Percentiles rank a stretch among this genome's conserved stretches.
Conservation (phyloP, 2,329 filamentous ascomycete species). For the Botrytis fabae region DNA sequence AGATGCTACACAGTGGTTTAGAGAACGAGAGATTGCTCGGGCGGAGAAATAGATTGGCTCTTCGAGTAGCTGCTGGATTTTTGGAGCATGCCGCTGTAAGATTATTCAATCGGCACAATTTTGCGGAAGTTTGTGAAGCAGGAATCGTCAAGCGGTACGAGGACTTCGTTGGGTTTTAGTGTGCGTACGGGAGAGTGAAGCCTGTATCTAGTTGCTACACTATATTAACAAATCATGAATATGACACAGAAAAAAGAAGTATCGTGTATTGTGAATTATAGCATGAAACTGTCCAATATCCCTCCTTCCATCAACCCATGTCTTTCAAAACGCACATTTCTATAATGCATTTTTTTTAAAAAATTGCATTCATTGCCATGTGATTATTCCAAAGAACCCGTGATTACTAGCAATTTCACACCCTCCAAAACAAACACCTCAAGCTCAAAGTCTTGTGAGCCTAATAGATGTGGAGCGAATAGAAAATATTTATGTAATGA, state of each 20-base stretch:
- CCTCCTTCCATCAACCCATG: background rate
- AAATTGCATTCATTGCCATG: background rate
- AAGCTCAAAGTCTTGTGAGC: background rate
- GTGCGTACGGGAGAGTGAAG: background rate
- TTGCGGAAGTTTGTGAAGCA: background rate
- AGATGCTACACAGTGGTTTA: background rate
- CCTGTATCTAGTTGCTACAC: too few relatives aligned
- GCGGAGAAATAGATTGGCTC: too few relatives aligned
- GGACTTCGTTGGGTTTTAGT: background rate
- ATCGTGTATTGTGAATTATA: background rate
- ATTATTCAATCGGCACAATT: accelerated
- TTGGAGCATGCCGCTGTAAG: too few relatives aligned
- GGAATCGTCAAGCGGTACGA: background rate
- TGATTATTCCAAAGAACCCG: background rate
- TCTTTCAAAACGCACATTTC: background rate
- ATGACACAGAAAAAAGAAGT: background rate
- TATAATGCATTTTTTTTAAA: background rate
- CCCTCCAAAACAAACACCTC: too few relatives aligned
- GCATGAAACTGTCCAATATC: background rate
- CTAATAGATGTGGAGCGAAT: background rate
- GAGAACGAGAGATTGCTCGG: background rate
- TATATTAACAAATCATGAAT: background rate
- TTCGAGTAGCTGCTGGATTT: background rate
- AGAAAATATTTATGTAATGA: background rate
- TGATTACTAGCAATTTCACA: background rate